Evolutionary conservation across 345 rosid genomes (phyloP).

Genomic region (Nephelium lappaceum): DNA sequence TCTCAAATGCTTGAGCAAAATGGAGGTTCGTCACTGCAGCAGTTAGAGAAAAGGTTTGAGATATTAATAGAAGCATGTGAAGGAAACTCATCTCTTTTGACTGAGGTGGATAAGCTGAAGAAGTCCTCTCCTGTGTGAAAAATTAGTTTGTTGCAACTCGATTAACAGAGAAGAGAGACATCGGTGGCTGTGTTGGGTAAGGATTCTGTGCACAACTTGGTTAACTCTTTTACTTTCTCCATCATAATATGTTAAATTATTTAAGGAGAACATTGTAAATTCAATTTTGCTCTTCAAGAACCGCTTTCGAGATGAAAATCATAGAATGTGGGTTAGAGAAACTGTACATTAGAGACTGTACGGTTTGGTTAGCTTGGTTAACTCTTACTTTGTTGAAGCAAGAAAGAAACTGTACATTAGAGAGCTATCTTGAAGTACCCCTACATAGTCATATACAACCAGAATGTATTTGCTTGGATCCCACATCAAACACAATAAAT

Average conservation of each 20-base stretch:
- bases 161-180: neutral
- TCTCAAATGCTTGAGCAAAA: constrained; percentile 21
- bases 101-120: constrained; percentile 60
- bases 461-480: neutral
- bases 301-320: neutral
- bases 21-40: constrained; percentile 25
- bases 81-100: constrained; percentile 57
- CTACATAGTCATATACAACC: neutral
- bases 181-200: neutral
- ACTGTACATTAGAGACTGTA: neutral
- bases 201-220: neutral
- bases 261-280: neutral
- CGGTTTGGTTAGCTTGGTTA: too few species aligned
- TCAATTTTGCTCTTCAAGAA: neutral
- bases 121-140: constrained; percentile 26
- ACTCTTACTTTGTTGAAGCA: neutral
- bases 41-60: constrained; percentile 39
- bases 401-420: neutral
- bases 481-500: neutral
- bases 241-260: neutral
- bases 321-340: neutral
- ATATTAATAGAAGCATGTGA: constrained; percentile 65
- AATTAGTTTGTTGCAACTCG: neutral
- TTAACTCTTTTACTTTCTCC: neutral
- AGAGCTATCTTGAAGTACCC: neutral